A percentile compares a stretch with the other conserved stretches of the same genome.
Evolutionary conservation across 495 filamentous ascomycete species (phyloP).

Genomic region (Melanomma pulvis-pyrius): DNA sequence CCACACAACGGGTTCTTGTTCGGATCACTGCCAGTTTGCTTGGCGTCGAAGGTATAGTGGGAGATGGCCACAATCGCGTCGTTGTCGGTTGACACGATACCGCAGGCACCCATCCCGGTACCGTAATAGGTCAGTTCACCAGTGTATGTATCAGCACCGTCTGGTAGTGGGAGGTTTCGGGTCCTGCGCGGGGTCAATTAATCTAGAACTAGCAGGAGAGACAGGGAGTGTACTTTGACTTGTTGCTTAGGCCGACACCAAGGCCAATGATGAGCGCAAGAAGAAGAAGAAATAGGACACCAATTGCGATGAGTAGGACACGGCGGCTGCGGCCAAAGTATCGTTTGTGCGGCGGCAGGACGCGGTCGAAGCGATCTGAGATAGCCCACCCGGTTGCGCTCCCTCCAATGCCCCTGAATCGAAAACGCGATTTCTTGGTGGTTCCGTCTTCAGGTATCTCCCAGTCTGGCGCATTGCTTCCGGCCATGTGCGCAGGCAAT

Average conservation of each 20-base stretch:
- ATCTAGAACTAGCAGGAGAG: conserved; percentile 29
- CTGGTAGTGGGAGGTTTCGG: conserved; percentile 60
- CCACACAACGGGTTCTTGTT: conserved; percentile 75
- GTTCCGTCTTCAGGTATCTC: conserved; percentile 14
- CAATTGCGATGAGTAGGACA: conserved; percentile 47
- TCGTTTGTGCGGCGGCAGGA: conserved; percentile 48
- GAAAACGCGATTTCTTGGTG: conserved; percentile 8
- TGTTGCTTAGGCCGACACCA: conserved; percentile 54
- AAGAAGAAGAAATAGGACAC: conserved; percentile 44
- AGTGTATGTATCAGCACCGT: conserved; percentile 52
- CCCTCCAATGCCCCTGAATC: background rate
- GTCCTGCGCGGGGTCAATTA: conserved; percentile 34
- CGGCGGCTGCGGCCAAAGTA: conserved; percentile 50
- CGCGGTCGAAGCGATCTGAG: conserved; percentile 38
- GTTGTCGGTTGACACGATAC: conserved; percentile 53
- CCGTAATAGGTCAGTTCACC: conserved; percentile 75
- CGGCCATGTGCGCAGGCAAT: conserved; percentile 4
- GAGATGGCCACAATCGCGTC: conserved; percentile 70
- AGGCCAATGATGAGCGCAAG: conserved; percentile 60
- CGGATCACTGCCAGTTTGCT: conserved; percentile 58
- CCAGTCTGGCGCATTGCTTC: conserved; percentile 6
- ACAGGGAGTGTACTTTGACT: conserved; percentile 31
- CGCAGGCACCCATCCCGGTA: conserved; percentile 72
- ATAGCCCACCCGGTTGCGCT: conserved; percentile 18
- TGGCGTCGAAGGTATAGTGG: conserved; percentile 67